Conservation (phyloP, 1,284 basidiomycete species). For the Cryptococcus sp. region DNA sequence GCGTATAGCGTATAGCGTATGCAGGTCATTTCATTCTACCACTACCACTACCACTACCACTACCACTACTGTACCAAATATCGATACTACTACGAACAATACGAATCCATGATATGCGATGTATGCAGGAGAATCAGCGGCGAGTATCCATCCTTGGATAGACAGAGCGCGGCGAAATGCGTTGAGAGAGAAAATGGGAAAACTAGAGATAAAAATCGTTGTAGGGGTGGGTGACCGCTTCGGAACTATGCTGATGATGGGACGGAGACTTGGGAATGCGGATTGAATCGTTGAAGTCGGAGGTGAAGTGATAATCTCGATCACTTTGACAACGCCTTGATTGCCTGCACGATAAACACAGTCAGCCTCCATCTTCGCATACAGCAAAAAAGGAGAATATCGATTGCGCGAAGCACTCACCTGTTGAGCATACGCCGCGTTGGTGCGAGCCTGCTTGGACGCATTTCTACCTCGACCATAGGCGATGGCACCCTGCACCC, state of each 20-base stretch:
- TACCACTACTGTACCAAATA: too few relatives aligned
- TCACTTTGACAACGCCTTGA: constrained; percentile 39
- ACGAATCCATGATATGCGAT: constrained; percentile 4
- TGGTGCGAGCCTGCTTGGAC: constrained; percentile 56
- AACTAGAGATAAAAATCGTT: constrained; percentile 6
- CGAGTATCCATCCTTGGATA: constrained; percentile 49
- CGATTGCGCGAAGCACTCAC: constrained; percentile 36
- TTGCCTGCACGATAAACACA: constrained; percentile 17
- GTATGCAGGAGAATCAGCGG: constrained; percentile 23
- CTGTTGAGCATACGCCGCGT: constrained; percentile 61
- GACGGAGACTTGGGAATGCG: constrained; percentile 4
- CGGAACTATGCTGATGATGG: too few relatives aligned
- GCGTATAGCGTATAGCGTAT: too few relatives aligned
- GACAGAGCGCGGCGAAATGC: constrained; percentile 47
- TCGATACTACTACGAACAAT: too few relatives aligned
- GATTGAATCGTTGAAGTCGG: constrained; percentile 4
- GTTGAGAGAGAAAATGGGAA: constrained; percentile 17
- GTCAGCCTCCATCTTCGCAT: neutral
- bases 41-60: too few relatives aligned
- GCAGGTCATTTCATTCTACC: too few relatives aligned
- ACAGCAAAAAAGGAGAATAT: neutral
- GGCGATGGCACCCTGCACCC: constrained; percentile 79
- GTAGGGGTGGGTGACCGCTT: too few relatives aligned
- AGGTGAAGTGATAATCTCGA: neutral
- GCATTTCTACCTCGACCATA: constrained; percentile 57